phyloP scores from a whole-genome alignment of 108 stramenopile genomes.

The Pelagomonas calceolata region DNA sequence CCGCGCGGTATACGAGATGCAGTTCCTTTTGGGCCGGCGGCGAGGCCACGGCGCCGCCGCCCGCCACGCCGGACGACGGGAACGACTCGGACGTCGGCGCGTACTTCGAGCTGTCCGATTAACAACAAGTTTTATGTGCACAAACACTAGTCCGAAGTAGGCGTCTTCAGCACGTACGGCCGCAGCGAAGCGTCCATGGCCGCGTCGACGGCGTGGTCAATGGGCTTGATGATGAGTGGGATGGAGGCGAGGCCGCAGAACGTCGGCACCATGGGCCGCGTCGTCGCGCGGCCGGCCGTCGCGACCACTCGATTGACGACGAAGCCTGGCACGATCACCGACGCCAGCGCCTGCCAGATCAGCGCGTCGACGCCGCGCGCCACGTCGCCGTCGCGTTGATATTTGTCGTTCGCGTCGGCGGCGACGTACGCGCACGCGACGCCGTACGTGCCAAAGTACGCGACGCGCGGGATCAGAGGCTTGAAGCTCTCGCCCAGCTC shows the following conservation, averaged over 20 bases:
- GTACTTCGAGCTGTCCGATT: too few relatives aligned
- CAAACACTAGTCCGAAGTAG: too few relatives aligned
- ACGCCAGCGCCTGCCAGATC: conserved; percentile 26
- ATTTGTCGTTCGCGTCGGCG: conserved; percentile 26
- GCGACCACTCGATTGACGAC: conserved; percentile 19
- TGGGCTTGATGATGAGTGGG: conserved; percentile 25
- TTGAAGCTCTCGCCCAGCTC: conserved; percentile 29
- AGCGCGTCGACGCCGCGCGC: conserved; percentile 17
- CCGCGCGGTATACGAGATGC: too few relatives aligned
- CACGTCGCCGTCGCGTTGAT: neutral
- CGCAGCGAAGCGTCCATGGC: conserved; percentile 15
- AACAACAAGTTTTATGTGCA: too few relatives aligned
- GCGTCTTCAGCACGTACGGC: too few relatives aligned
- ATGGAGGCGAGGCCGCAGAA: conserved; percentile 20
- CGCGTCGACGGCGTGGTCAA: conserved; percentile 15
- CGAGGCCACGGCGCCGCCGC: too few relatives aligned
- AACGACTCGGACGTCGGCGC: too few relatives aligned
- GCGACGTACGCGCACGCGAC: conserved; percentile 21
- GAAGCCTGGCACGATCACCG: conserved; percentile 23
- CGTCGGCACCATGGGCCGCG: conserved; percentile 15
- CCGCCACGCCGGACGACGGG: too few relatives aligned
- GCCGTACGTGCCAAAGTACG: conserved; percentile 18
- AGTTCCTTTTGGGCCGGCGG: too few relatives aligned
- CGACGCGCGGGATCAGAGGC: conserved; percentile 13
- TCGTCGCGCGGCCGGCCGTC: neutral